phyloP scores from a whole-genome alignment of 1,284 basidiomycete genomes.

The Boletus subluridellus region DNA sequence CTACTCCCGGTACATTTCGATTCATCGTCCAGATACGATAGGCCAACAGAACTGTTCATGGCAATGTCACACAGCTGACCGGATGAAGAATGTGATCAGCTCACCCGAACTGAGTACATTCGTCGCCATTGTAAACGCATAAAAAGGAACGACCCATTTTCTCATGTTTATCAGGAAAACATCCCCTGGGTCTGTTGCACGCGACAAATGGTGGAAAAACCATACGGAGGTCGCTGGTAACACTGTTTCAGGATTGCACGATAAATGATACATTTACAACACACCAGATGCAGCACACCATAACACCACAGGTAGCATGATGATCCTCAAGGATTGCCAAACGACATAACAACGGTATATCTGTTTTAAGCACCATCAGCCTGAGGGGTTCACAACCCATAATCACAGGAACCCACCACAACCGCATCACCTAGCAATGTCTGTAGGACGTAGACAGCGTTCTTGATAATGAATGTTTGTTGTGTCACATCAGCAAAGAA shows the following conservation, averaged over 20 bases:
- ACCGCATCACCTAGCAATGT: slow-evolving; percentile 30
- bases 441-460: slow-evolving; percentile 21
- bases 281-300: slow-evolving; percentile 22
- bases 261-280: neutral
- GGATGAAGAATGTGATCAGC: neutral
- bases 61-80: neutral
- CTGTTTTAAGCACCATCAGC: slow-evolving; percentile 5
- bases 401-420: slow-evolving; percentile 4
- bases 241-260: neutral
- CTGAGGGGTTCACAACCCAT: neutral
- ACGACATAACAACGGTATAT: slow-evolving; percentile 27
- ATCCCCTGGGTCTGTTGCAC: slow-evolving; percentile 9
- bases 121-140: slow-evolving; percentile 19
- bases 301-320: slow-evolving; percentile 14
- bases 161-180: slow-evolving; percentile 24
- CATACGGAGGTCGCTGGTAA: slow-evolving; percentile 13
- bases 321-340: slow-evolving; percentile 16
- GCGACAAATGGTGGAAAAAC: slow-evolving; percentile 8
- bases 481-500: slow-evolving; percentile 26
- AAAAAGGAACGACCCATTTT: slow-evolving; percentile 26
- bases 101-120: slow-evolving; percentile 22
- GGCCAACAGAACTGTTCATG: slow-evolving; percentile 16
- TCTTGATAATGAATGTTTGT: slow-evolving; percentile 25
- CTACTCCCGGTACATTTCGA: slow-evolving; percentile 1
- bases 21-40: slow-evolving; percentile 24